Percentiles rank a stretch among this genome's conserved stretches.
These are phyloP conservation scores for Lichtheimia ramosa DNA, from an alignment of 371 early-diverging fungal species.

Conservation along the genomic window DNA sequence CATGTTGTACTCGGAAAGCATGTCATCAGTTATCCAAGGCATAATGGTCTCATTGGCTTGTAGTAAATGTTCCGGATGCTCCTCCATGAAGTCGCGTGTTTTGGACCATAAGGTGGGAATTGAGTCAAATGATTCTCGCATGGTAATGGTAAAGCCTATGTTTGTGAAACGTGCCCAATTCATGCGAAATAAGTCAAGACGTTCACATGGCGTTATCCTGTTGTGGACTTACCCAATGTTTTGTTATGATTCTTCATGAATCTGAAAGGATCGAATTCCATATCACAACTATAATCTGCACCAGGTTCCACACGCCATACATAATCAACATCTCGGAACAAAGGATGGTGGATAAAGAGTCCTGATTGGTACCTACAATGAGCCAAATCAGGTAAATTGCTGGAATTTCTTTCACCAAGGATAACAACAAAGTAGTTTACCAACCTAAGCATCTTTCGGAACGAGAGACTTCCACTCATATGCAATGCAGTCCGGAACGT, in stretches of 20 bases:
- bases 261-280: constrained; percentile 87
- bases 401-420: not conserved
- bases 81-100: constrained; percentile 17
- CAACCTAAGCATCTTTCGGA: constrained; percentile 28
- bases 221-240: constrained; percentile 59
- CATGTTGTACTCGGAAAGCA: constrained; percentile 45
- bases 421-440: no score
- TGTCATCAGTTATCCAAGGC: constrained; percentile 33
- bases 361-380: constrained; percentile 78
- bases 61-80: constrained; percentile 7
- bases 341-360: constrained; percentile 78
- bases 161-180: not conserved
- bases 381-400: not conserved
- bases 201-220: no score
- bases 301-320: constrained; percentile 96
- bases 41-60: constrained; percentile 18
- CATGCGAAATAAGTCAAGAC: no score
- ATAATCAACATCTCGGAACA: constrained; percentile 78
- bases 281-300: constrained; percentile 81
- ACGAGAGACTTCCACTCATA: constrained; percentile 21
- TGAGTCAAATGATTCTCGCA: constrained; percentile 9
- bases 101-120: constrained; percentile 17
- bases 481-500: constrained; percentile 4
- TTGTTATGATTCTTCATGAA: constrained; percentile 77
- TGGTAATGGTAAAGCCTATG: constrained; percentile 19